Evolutionary conservation across 768 basidiomycete genomes (phyloP), one percentile per base, ranked within the genome.

Genomic region (Lactarius quietus): DNA sequence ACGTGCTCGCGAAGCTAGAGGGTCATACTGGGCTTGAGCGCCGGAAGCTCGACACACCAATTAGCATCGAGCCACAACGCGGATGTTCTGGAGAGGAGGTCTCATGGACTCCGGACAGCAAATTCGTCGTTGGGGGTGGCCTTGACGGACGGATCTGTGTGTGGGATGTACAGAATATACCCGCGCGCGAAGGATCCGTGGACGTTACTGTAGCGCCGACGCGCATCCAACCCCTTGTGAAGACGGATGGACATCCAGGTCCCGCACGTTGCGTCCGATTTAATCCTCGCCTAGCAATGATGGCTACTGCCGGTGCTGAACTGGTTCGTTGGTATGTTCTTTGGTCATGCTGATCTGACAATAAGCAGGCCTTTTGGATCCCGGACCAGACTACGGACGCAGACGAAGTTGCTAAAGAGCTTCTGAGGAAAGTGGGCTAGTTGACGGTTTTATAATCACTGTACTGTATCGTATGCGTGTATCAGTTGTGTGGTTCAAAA

Each of bases 21-120:
- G 95, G 95, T 0, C 90, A 92, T 70, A 76, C 82, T 3, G 95
- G 94, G 3, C 77, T 98, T 36, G 95, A 95, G 75, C 82, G 90
- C 28, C 84, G 89, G 52, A 77, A 76, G 54, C 71, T 76, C 65
- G 79, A 74, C 41, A 75, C 74, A 45, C 86, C 78, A 57, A 71
- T 79, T 20, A 83, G 77, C 61, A 87, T 92, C 70, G 82, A 88
- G 74, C 86, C 92, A 59, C 73, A 80, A 18, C 87, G 88, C 69
- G 95, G 94, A 2, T 86, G 84, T 62, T 95, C 93, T 65, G 93
- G 95, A 15, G 94, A 98, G 74, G 97, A 98, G 78, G 89, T 95
- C 5, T 84, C 84, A 14, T 98, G 93, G 93, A 95, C 92, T 3
- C 92, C 93, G 0, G 96, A 99, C 74, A 94, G 93, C 75, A 92